Conservation (phyloP, 805 yeast species). For the Metschnikowia anglica region DNA sequence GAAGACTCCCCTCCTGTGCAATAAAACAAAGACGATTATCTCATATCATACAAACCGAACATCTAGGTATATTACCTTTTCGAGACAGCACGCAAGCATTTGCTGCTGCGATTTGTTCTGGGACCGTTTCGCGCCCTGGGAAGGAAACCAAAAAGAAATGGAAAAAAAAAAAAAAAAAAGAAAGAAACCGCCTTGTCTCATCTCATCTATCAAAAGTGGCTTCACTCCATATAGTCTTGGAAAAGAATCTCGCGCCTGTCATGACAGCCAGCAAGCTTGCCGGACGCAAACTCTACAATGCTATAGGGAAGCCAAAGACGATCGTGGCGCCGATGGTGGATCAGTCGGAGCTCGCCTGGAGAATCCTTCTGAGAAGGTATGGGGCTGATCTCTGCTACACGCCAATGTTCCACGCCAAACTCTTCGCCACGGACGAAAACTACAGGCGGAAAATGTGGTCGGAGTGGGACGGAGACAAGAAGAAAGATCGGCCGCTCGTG, state of each 20-base stretch:
- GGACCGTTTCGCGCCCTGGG: no score
- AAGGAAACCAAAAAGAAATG: not conserved
- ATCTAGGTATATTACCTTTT: no score
- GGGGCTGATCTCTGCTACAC: constrained; percentile 96
- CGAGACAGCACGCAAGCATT: no score
- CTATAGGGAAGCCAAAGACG: constrained; percentile 72
- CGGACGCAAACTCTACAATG: constrained; percentile 71
- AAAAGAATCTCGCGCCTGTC: not conserved
- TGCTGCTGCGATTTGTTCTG: no score
- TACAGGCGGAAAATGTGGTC: constrained; percentile 76
- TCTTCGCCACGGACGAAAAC: constrained; percentile 81
- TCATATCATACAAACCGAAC: no score
- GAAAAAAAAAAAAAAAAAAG: constrained; percentile 1
- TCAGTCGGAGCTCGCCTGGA: constrained; percentile 94
- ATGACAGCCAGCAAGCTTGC: constrained; percentile 23
- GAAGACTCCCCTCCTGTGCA: no score
- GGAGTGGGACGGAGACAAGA: constrained; percentile 66
- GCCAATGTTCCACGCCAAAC: constrained; percentile 93
- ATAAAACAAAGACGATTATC: no score
- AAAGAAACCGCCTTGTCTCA: constrained; percentile 3
- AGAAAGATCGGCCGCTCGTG: constrained; percentile 76
- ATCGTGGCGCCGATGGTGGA: constrained; percentile 99
- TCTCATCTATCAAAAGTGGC: constrained; percentile 10
- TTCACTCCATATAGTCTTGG: not conserved
- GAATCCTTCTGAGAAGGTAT: constrained; percentile 76